phyloP scores from a whole-genome alignment of 2,329 filamentous ascomycete genomes.

The Herpomyces periplanetae region DNA sequence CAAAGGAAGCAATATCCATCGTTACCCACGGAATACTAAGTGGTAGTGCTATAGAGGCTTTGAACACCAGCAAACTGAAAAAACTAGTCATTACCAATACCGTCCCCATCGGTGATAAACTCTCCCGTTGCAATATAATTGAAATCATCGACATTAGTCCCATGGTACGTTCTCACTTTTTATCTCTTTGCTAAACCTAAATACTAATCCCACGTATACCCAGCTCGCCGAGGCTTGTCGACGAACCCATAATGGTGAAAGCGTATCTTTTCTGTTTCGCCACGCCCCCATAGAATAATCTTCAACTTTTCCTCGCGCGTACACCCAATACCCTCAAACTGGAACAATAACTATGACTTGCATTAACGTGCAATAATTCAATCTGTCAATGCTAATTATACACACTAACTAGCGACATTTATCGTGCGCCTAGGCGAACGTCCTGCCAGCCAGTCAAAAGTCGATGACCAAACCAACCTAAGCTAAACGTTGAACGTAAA shows the following conservation, averaged over 20 bases:
- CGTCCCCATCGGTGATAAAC: slow-evolving; percentile 40
- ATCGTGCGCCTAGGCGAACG: no score
- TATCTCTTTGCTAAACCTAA: no score
- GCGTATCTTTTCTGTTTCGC: slow-evolving; percentile 24
- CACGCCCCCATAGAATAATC: slow-evolving; percentile 16
- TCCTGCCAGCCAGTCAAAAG: no score
- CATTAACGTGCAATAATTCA: no score
- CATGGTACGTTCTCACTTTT: slow-evolving; percentile 12
- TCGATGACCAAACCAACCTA: no score
- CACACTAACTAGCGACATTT: no score
- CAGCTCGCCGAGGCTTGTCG: slow-evolving; percentile 23
- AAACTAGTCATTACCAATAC: slow-evolving; percentile 70
- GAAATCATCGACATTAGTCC: slow-evolving; percentile 72
- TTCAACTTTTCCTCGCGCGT: no score
- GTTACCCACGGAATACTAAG: slow-evolving; percentile 77
- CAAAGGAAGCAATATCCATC: slow-evolving; percentile 58
- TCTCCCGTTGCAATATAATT: slow-evolving; percentile 32
- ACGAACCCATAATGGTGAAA: slow-evolving; percentile 25
- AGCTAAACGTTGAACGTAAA: no score
- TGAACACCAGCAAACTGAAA: slow-evolving; percentile 36
- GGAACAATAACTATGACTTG: no score
- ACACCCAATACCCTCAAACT: no score
- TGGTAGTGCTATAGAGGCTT: slow-evolving; percentile 46
- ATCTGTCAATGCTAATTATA: no score
- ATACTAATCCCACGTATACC: no score